Evolutionary conservation across 345 rosid species (phyloP), one percentile per base, ranked within the genome.

Genomic region (Litchi chinensis): DNA sequence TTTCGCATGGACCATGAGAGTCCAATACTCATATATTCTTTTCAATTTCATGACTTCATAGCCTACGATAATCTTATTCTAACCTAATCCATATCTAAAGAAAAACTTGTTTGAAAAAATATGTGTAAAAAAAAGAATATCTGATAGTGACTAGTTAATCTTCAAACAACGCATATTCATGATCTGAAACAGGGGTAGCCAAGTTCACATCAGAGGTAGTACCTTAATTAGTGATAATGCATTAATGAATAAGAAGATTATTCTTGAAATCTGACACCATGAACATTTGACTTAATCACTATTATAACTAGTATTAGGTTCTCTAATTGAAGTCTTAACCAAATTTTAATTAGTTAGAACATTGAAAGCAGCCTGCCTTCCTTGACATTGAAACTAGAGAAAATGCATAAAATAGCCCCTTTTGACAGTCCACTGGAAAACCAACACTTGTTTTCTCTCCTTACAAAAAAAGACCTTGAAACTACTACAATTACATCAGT

Each of bases 321-420:
- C 37, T 44, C 43, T 50, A 80, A 78, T 44, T 77, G 86, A 82
- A 85, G 81, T 68, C 77, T 77, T 79, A 32, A 32, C 37, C 37
- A 83, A 83, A 83, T 37, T 16, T 50, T 63, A 16, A 12, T 65
- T 80, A 75, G 79, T 77, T 73, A 48, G 57, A 74, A 9, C n/a
- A 26, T 28, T 8, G 24, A 57, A 10, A 15, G 50, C 70, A 75
- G 70, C 76, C 81, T 86, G 82, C 76, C 87, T 32, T 32, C 1
- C 37, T 80, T 84, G 77, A 72, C 81, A 73, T 68, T 78, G 76
- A 82, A 84, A 74, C 79, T 8, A 68, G n/a, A n/a, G n/a, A n/a
- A n/a, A n/a, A n/a, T n/a, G n/a, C n/a, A n/a, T n/a, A n/a, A n/a
- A n/a, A n/a, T n/a, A n/a, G n/a, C n/a, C n/a, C n/a, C n/a, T n/a